phyloP scores from a whole-genome alignment of 202 grass and related monocot species.

The Zizania palustris region DNA sequence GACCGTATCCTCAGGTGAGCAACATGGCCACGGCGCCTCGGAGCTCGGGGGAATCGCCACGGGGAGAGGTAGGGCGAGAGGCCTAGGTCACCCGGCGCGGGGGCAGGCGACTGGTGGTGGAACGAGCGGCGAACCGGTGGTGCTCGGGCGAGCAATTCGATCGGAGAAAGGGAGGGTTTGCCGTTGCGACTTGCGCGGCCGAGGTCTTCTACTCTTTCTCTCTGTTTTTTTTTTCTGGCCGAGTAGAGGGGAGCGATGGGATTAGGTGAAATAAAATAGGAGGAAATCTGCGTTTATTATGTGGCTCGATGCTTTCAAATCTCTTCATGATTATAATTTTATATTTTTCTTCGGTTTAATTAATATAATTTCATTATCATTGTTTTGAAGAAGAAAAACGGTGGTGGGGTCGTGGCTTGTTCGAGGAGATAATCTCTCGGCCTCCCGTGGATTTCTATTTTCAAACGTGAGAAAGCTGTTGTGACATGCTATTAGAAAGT shows the following conservation, averaged over 20 bases:
- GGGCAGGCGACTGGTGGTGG: constrained; percentile 34
- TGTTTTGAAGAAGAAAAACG: no score
- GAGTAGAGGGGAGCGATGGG: neutral
- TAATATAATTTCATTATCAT: no score
- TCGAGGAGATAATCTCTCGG: constrained; percentile 17
- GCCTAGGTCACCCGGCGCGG: constrained; percentile 37
- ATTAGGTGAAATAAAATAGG: constrained; percentile 45
- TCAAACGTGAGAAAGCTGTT: no score
- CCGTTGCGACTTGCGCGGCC: neutral
- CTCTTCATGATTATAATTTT: no score
- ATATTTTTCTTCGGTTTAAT: no score
- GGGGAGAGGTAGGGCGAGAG: constrained; percentile 25
- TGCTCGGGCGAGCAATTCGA: constrained; percentile 48
- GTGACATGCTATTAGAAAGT: no score
- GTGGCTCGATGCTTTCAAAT: no score
- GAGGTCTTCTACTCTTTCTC: neutral
- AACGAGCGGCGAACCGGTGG: constrained; percentile 48
- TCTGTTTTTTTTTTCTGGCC: no score
- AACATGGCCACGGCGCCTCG: constrained; percentile 40
- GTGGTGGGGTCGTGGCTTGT: constrained; percentile 33
- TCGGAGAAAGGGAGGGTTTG: constrained; percentile 54
- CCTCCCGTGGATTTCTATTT: no score
- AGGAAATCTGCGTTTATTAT: neutral
- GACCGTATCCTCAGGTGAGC: constrained; percentile 61
- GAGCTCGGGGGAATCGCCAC: constrained; percentile 22